A percentile compares a stretch with the other conserved stretches of the same genome.
phyloP scores from a whole-genome alignment of 805 yeast genomes.

The Zygotorulaspora florentina region DNA sequence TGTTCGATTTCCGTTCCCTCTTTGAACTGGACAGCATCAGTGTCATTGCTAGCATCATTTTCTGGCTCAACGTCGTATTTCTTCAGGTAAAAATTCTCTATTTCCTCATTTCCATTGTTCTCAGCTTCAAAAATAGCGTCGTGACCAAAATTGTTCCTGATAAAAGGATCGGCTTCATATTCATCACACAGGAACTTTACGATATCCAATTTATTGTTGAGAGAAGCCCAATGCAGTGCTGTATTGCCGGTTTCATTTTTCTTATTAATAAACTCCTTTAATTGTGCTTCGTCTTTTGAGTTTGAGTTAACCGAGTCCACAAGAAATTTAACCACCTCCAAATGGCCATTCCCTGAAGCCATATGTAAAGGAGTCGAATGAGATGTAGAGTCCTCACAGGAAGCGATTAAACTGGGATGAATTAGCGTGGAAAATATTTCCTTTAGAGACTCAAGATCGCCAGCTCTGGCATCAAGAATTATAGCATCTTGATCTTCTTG shows the following conservation, averaged over 20 bases:
- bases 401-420: conserved; percentile 40
- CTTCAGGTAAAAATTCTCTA: conserved; percentile 71
- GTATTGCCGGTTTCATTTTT: conserved; percentile 86
- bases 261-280: conserved; percentile 43
- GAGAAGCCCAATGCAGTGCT: conserved; percentile 93
- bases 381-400: conserved; percentile 60
- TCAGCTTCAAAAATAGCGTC: conserved; percentile 91
- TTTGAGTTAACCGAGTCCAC: conserved; percentile 41
- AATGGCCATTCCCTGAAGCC: conserved; percentile 95
- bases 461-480: conserved; percentile 78
- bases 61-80: conserved; percentile 64
- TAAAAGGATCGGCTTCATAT: conserved; percentile 75
- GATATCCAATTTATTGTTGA: conserved; percentile 74
- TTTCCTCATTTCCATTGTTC: conserved; percentile 64
- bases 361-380: conserved; percentile 80
- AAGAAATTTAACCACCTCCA: conserved; percentile 58
- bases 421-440: conserved; percentile 59
- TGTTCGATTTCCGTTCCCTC: conserved; percentile 51
- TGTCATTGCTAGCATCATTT: conserved; percentile 42
- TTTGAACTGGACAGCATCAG: conserved; percentile 37
- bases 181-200: conserved; percentile 69
- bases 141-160: conserved; percentile 69
- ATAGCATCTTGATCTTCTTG: conserved; percentile 83
- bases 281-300: conserved; percentile 34
- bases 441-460: conserved; percentile 73